Percentiles rank a stretch among this genome's conserved stretches.
phyloP scores from a whole-genome alignment of 2,329 filamentous ascomycete genomes.

The Magnaporthales sp. region DNA sequence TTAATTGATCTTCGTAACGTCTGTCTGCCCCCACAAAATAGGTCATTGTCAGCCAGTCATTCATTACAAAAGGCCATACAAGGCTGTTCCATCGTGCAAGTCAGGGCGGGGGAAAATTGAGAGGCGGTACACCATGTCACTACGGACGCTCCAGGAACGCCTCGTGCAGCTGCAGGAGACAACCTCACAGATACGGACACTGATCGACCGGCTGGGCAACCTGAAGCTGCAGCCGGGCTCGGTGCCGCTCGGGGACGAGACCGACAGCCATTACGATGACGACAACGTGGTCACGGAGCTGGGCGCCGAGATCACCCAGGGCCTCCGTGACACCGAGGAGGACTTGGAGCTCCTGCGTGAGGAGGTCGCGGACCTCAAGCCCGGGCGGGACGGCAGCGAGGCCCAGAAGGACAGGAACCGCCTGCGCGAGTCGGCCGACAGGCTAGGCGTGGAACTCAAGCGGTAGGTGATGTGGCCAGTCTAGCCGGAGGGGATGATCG shows the following conservation, averaged over 20 bases:
- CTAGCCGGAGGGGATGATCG: constrained; percentile 8
- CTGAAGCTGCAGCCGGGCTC: constrained; percentile 52
- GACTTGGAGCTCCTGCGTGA: constrained; percentile 74
- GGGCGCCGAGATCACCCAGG: constrained; percentile 69
- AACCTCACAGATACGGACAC: constrained; percentile 45
- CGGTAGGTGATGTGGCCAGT: constrained; percentile 37
- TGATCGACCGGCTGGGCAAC: constrained; percentile 50
- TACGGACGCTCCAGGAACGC: constrained; percentile 54
- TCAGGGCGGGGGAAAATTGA: background rate
- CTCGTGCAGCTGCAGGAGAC: constrained; percentile 52
- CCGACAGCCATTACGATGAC: constrained; percentile 40
- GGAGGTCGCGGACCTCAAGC: constrained; percentile 63
- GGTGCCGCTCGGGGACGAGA: constrained; percentile 33
- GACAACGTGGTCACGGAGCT: constrained; percentile 60
- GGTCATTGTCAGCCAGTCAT: background rate
- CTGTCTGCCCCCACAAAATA: background rate
- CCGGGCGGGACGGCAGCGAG: constrained; percentile 39
- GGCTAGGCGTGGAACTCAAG: constrained; percentile 62
- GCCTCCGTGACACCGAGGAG: constrained; percentile 69
- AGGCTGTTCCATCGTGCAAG: background rate
- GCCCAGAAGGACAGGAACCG: constrained; percentile 55
- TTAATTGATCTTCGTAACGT: background rate
- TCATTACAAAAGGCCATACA: background rate
- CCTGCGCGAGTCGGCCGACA: constrained; percentile 56
- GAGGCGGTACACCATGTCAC: constrained; percentile 41